These are phyloP conservation scores for Podochytrium sp. DNA, from an alignment of 192 early-diverging fungal genomes.

Conservation along the genomic window DNA sequence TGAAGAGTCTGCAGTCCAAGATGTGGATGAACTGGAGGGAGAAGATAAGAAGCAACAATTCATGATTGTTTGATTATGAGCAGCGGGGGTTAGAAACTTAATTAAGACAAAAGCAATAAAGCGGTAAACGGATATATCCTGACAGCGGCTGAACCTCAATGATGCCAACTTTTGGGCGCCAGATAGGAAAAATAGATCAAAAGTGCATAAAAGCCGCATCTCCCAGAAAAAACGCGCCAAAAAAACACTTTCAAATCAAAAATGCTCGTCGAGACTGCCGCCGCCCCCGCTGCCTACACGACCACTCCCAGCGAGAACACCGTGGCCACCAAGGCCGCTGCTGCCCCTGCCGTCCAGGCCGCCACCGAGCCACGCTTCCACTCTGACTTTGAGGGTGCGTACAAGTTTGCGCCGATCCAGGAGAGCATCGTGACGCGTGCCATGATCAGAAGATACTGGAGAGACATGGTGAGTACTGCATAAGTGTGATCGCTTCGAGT, in stretches of 20 bases:
- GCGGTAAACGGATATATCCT: no score
- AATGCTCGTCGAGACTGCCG: not conserved
- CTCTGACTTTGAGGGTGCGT: not conserved
- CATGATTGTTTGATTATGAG: no score
- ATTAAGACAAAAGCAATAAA: no score
- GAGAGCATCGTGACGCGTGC: conserved; percentile 26
- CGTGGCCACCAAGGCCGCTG: not conserved
- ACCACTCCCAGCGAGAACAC: not conserved
- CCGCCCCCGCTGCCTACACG: not conserved
- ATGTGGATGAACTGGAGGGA: no score
- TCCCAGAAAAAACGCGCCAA: not conserved
- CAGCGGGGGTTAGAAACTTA: no score
- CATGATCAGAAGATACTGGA: conserved; percentile 54
- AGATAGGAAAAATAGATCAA: no score
- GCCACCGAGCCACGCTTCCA: not conserved
- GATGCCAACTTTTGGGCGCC: no score
- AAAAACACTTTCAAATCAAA: not conserved
- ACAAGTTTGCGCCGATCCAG: conserved; percentile 30
- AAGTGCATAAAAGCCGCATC: no score
- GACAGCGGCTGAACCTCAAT: no score
- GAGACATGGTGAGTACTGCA: conserved; percentile 49
- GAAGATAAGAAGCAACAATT: no score
- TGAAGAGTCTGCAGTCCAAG: no score
- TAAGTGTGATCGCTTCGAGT: no score
- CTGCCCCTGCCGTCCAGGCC: not conserved